These are phyloP conservation scores for Astragalus glycyphyllos DNA, from an alignment of 306 rosid genomes.

Conservation along the genomic window DNA sequence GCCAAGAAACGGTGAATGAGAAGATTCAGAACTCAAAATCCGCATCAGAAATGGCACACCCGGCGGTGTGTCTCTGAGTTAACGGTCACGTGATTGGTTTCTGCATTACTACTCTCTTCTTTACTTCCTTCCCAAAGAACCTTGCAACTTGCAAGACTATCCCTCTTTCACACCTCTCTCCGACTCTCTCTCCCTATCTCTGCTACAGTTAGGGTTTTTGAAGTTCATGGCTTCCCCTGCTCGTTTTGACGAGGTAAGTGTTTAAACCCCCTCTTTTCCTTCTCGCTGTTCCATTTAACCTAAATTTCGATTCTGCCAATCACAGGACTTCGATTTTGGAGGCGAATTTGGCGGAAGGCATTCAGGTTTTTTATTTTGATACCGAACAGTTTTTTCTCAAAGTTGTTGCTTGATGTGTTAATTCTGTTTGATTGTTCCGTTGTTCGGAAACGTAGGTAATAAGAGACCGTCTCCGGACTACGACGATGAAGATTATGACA, in stretches of 20 bases:
- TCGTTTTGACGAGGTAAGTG: slow-evolving; percentile 51
- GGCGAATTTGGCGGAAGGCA: slow-evolving; percentile 70
- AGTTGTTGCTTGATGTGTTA: slow-evolving; percentile 19
- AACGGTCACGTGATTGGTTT: background rate
- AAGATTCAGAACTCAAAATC: background rate
- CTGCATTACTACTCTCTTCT: background rate
- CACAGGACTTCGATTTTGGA: slow-evolving; percentile 87
- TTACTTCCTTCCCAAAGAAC: background rate
- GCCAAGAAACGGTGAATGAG: background rate
- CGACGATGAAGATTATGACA: slow-evolving; percentile 72
- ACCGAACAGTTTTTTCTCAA: slow-evolving; percentile 1
- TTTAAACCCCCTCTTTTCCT: background rate
- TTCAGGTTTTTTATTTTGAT: slow-evolving; percentile 55
- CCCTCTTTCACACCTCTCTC: background rate
- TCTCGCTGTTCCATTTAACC: slow-evolving; percentile 1
- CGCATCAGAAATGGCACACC: background rate
- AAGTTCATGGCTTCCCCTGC: slow-evolving; percentile 56
- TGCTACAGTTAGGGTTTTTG: slow-evolving; percentile 32
- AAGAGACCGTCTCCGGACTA: slow-evolving; percentile 84
- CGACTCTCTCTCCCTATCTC: background rate
- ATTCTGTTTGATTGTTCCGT: slow-evolving; percentile 10
- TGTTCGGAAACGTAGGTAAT: slow-evolving; percentile 50
- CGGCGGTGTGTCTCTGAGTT: background rate
- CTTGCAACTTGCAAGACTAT: background rate
- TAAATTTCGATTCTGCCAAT: slow-evolving; percentile 11